Conservation (phyloP, 192 early-diverging fungal species). For the Coemansia umbellata region DNA sequence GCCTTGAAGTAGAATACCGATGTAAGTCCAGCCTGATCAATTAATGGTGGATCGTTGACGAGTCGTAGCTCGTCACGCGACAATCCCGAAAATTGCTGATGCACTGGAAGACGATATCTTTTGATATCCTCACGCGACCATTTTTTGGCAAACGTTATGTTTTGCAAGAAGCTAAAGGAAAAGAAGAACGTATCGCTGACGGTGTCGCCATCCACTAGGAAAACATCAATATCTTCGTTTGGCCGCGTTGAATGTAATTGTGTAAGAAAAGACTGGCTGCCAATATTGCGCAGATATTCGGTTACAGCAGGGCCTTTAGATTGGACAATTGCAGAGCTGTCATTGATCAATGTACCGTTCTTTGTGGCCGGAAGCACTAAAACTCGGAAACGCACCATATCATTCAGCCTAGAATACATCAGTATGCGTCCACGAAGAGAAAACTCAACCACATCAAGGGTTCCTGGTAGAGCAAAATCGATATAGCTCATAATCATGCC, state of each 20-base stretch:
- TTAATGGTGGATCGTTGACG: slow-evolving; percentile 45
- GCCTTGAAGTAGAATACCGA: slow-evolving; percentile 50
- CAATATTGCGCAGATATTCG: slow-evolving; percentile 40
- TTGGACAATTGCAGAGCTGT: slow-evolving; percentile 7
- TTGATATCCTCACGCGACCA: slow-evolving; percentile 38
- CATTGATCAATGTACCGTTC: slow-evolving; percentile 21
- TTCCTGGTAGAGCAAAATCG: slow-evolving; percentile 28
- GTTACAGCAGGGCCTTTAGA: slow-evolving; percentile 27
- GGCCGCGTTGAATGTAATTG: slow-evolving; percentile 45
- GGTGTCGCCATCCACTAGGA: slow-evolving; percentile 36
- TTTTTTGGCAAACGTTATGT: slow-evolving; percentile 25
- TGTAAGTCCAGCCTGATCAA: slow-evolving; percentile 41
- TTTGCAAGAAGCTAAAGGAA: slow-evolving; percentile 46
- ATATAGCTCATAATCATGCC: slow-evolving; percentile 15
- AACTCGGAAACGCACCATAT: slow-evolving; percentile 45
- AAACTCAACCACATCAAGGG: slow-evolving; percentile 43
- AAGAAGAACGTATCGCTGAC: slow-evolving; percentile 46
- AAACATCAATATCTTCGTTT: slow-evolving; percentile 34
- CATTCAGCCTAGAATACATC: slow-evolving; percentile 45
- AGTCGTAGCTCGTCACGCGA: slow-evolving; percentile 52
- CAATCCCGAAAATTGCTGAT: slow-evolving; percentile 48
- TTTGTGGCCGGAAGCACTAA: slow-evolving; percentile 15
- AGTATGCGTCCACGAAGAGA: slow-evolving; percentile 42
- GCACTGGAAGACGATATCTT: slow-evolving; percentile 44
- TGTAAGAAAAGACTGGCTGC: slow-evolving; percentile 34